Base-by-base conservation (phyloP, 225 moss, liverwort and hornwort genomes). In the Bryoerythrophyllum caledonicum region DNA sequence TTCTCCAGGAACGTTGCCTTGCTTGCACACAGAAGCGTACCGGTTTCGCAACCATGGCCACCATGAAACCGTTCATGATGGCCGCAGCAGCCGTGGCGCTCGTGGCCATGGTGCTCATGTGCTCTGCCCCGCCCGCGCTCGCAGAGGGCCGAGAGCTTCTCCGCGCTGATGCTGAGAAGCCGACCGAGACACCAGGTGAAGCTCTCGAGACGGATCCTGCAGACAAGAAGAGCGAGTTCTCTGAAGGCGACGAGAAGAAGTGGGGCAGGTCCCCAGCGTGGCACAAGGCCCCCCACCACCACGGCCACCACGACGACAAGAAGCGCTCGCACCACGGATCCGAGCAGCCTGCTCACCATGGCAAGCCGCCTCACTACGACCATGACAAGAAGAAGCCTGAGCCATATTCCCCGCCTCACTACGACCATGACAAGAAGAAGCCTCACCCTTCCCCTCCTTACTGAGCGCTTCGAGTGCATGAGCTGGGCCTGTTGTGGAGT, bases 131-230 rank as follows among this genome's bases (percentile, higher is more conserved):
- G 5, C 67, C 73, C 35, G 69, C 2, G 10, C 55, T 68, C 35
- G 73, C 4, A 2, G 69, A 73, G 77, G 80, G 73, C 25, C 83
- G 69, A 7, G 80, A 73, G 77, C 54, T 80, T 24, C 67, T 38
- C 26, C 32, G n/a, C 67, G 30, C 20, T 30, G 67, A 13, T 30
- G 49, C 51, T 32, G 15, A 67, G 48, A 20, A 55, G 71, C 3
- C 32, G 4, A 57, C 72, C 14, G 41, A 25, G 10, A 5, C 23
- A 14, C 34, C 11, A 53, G 68, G 60, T 17, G 63, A 49, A 49
- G 48, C 17, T 7, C 48, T 49, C 17, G 5, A n/a, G 28, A n/a
- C 67, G 28, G n/a, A 67, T 16, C 1, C 20, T 19, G 67, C 7
- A n/a, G 49, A 19, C 30, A 1, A 30, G 48, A 20, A 48, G 71